Evolutionary conservation across 2,329 filamentous ascomycete species (phyloP).

Genomic region (Aspergillus intermedius): DNA sequence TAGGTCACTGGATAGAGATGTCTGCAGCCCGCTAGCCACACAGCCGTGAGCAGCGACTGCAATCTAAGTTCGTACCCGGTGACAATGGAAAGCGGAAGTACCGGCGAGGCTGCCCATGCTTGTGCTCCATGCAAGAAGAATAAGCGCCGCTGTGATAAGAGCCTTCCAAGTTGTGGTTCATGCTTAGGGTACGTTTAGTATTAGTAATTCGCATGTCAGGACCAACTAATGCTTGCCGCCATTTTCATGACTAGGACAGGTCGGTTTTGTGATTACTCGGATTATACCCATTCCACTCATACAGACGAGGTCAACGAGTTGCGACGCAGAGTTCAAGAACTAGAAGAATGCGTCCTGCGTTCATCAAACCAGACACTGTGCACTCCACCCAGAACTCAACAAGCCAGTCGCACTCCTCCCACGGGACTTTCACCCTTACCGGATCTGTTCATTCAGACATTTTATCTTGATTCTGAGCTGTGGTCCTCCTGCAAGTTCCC

Average conservation of each 20-base stretch:
- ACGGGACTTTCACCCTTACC: neutral
- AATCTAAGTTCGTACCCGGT: no score
- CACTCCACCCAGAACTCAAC: neutral
- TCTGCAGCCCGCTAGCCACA: no score
- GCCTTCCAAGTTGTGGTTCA: neutral
- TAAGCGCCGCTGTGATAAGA: neutral
- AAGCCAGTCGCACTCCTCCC: neutral
- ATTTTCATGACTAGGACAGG: no score
- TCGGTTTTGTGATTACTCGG: neutral
- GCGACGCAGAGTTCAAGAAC: neutral
- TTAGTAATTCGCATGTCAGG: no score
- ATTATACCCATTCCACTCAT: neutral
- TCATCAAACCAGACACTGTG: neutral
- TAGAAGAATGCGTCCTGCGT: neutral
- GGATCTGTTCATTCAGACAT: neutral
- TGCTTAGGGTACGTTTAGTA: neutral
- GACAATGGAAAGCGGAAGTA: neutral
- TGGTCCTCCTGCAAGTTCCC: neutral
- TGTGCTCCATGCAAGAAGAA: neutral
- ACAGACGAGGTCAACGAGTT: neutral
- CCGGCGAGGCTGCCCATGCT: neutral
- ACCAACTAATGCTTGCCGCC: no score
- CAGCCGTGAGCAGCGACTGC: no score
- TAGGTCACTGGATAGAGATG: no score
- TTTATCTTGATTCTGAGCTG: neutral